Base-by-base conservation (phyloP, 495 filamentous ascomycete species). In the Podospora tetraspora region DNA sequence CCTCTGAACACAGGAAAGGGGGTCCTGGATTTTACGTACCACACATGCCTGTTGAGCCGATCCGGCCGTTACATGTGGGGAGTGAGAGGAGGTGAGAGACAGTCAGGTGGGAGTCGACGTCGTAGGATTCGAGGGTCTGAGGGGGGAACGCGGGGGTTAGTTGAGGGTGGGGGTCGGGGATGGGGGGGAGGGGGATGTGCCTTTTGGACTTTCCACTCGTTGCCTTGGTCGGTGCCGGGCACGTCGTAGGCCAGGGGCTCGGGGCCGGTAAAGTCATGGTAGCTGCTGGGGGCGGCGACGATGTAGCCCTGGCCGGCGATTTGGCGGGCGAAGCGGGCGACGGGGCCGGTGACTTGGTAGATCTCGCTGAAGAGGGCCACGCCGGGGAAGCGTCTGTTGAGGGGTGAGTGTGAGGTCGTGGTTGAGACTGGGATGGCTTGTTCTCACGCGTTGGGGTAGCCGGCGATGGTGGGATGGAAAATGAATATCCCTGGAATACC, bases 261-360 rank as follows among this genome's bases (percentile, higher is more conserved):
- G 0, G 94, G 91, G 4, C 90, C 91, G 25, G 88, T 92, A 77
- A 97, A 97, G 79, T 97, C 94, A 75, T 98, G 94, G 75, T 96
- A 98, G 66, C 88, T 92, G 57, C 90, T 93, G 0, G 94, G 93
- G 0, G 93, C 94, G 5, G 89, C 94, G 67, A 92, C 92, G 69
- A 98, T 96, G 77, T 96, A 98, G 63, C 94, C 94, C 74, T 96
- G 92, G 3, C 93, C 89, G 27, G 92, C 92, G 63, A 98, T 96
- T 75, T 97, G 93, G 66, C 94, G 88, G 27, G 92, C 93, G 73
- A 98, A 96, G 59, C 94, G 89, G 57, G 90, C 86, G 22, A 98
- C 94, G 3, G 94, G 94, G 0, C 94, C 94, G 67, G 94, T 97
- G 16, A 97, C 94, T 89, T 97, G 94, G 74, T 97, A 97, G 71